Evolutionary conservation across 805 yeast genomes (phyloP).

Genomic region (Candida arabinofermentans): DNA sequence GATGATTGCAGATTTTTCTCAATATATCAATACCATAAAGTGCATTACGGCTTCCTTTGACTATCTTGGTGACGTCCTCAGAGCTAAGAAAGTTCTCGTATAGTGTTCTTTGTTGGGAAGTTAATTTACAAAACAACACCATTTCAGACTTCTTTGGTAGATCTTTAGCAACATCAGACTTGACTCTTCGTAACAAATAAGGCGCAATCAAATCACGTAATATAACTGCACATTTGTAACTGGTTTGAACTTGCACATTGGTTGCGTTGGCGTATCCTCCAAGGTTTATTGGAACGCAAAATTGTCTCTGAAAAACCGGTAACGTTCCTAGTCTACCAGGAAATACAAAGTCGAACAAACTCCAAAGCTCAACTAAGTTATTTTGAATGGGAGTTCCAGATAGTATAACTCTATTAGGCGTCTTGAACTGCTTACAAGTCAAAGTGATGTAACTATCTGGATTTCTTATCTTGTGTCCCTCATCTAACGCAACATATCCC

Average conservation of each 20-base stretch:
- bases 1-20: conserved; percentile 94
- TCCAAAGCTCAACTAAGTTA: conserved; percentile 89
- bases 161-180: conserved; percentile 92
- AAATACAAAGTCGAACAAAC: conserved; percentile 88
- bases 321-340: conserved; percentile 94
- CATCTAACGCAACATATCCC: conserved; percentile 91
- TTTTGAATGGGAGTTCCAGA: conserved; percentile 98
- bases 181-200: conserved; percentile 78
- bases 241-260: conserved; percentile 92
- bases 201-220: conserved; percentile 87
- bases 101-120: conserved; percentile 67
- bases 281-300: conserved; percentile 85
- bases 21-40: conserved; percentile 86
- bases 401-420: conserved; percentile 80
- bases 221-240: conserved; percentile 92
- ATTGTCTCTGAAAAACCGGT: conserved; percentile 91
- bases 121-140: conserved; percentile 87
- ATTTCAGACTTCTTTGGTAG: conserved; percentile 90
- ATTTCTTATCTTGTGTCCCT: conserved; percentile 94
- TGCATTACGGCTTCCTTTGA: conserved; percentile 74
- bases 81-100: conserved; percentile 74
- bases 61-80: conserved; percentile 67
- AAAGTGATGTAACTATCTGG: conserved; percentile 88
- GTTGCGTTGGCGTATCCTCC: conserved; percentile 99
- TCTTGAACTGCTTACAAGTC: conserved; percentile 76